Evolutionary conservation across 345 rosid species (phyloP), one percentile per base, ranked within the genome.

Genomic region (Rhodomyrtus tomentosa): DNA sequence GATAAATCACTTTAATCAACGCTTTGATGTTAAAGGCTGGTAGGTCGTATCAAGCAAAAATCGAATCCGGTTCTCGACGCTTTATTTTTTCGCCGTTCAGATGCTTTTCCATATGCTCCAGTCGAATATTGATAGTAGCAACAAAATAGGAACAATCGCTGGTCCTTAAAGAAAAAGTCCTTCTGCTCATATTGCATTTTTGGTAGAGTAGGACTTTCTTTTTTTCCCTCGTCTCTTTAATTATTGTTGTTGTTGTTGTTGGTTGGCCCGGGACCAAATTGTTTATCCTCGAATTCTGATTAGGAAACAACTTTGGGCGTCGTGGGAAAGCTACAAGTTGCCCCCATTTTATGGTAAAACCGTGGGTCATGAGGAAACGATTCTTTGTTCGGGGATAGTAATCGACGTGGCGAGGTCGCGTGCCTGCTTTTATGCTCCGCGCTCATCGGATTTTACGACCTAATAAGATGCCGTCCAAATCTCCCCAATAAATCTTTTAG

Each of bases 381-480:
- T 21, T 68, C 74, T 62, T 59, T 6, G 1, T 9, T n/a, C 20
- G 4, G 0, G 42, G 42, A 20, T 16, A 32, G 7, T 10, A 1
- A 62, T 8, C 74, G 74, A 32, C 42, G 74, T 62, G 22, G 74
- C 20, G 24, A 32, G 4, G 74, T 62, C 32, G 73, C 73, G 73
- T 29, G 38, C 73, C 36, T 8, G 73, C 21, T 29, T 1, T 36
- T 15, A 29, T 18, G 40, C 29, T 29, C 0, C 15, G 40, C 40
- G 1, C 3, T 15, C 1, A 36, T 29, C 40, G 73, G 40, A 59
- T 29, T 59, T 15, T 8, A 7, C 24, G 12, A 1, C 21, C 38
- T 14, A 0, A 32, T 14, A 0, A 32, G 42, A 14, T n/a, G 32
- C 72, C 72, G 36, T 58, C 36, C 3, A 3, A 13, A 58, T n/a